Evolutionary conservation across 306 rosid species (phyloP), one percentile per base, ranked within the genome.

Genomic region (Hylodesmum podocarpum): DNA sequence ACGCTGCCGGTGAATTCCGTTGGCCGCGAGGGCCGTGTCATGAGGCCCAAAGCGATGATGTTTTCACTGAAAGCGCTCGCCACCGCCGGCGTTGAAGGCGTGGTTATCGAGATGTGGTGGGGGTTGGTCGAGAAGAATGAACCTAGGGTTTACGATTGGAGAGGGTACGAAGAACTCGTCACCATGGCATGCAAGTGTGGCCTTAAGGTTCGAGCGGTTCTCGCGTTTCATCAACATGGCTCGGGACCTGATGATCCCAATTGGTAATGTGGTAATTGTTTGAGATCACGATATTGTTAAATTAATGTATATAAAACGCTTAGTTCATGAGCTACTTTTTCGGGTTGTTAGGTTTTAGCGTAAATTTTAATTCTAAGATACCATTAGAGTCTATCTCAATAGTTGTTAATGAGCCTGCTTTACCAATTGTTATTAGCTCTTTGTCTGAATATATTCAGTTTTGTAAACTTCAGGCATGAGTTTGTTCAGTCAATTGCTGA

Each of bases 71-170:
- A 81, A 77, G 89, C 97, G 10, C 87, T 94, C 1, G 91, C 87
- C 4, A 44, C 76, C 1, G 90, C 96, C 0, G 97, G 97, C 39
- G 96, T 94, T 0, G 98, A 91, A 25, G 98, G 98, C 29, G 96
- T 94, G 55, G 97, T 86, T 2, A 74, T 94, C 33, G 98, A 94
- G 86, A 88, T 91, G 24, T 91, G 97, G 97, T 94, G 98, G 98
- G 98, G 94, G 1, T 40, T 94, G 66, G 96, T 94, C 19, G 98
- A 94, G 89, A 88, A 83, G 85, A 86, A 83, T 46, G 83, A 64
- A 55, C 96, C 98, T 74, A 73, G 85, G 89, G 77, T 71, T 74
- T 94, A 89, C 70, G 81, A 88, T 74, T 94, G 97, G 98, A 47
- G 81, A 79, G 98, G 97, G 7, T 93, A 91, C 77, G 43, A 77